Conservation (phyloP, 2,329 filamentous ascomycete species). For the Tothia fuscella region DNA sequence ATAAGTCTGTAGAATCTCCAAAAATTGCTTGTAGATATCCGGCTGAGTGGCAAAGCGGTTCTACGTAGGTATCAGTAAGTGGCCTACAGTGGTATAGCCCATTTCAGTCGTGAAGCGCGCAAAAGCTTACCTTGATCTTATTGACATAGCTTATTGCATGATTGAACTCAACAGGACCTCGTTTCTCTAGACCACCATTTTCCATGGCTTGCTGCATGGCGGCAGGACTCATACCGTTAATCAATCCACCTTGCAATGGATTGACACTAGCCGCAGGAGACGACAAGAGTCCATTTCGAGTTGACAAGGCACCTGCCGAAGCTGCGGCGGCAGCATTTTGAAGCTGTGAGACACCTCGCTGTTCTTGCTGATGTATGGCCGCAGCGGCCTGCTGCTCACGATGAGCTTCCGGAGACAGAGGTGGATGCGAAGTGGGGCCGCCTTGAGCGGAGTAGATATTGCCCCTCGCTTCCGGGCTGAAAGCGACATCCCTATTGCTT, state of each 20-base stretch:
- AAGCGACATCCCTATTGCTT: conserved; percentile 26
- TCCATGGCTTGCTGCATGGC: conserved; percentile 44
- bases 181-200: conserved; percentile 57
- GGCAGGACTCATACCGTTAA: conserved; percentile 45
- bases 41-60: conserved; percentile 95
- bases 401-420: conserved; percentile 26
- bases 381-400: conserved; percentile 33
- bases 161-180: conserved; percentile 95
- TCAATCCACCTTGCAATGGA: conserved; percentile 41
- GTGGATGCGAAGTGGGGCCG: conserved; percentile 17
- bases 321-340: conserved; percentile 52
- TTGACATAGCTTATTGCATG: conserved; percentile 99
- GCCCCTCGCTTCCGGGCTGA: conserved; percentile 29
- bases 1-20: conserved; percentile 96
- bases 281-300: conserved; percentile 39
- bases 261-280: conserved; percentile 33
- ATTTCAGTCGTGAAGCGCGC: no score
- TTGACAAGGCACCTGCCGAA: conserved; percentile 37
- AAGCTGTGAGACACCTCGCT: conserved; percentile 52
- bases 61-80: conserved; percentile 43
- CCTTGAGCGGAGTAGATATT: conserved; percentile 2
- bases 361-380: conserved; percentile 48
- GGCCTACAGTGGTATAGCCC: no score
- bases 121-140: conserved; percentile 85
- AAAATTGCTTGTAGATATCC: conserved; percentile 98